phyloP scores from a whole-genome alignment of 495 filamentous ascomycete species.

The Hypoxylon intermedium region DNA sequence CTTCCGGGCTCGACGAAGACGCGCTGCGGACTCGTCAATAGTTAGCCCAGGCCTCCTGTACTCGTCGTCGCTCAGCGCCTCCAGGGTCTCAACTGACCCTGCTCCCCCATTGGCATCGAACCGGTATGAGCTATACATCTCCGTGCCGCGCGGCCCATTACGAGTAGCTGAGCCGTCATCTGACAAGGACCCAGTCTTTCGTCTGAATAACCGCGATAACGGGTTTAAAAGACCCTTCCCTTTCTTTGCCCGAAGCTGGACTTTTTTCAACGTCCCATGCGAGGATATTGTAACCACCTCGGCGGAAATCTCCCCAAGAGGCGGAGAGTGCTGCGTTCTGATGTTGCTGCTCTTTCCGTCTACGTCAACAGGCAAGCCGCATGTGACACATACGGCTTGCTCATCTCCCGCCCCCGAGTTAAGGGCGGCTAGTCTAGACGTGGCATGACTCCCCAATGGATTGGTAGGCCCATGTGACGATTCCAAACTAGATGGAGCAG shows the following conservation, averaged over 20 bases:
- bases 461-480: neutral
- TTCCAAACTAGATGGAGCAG: too few relatives aligned
- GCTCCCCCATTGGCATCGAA: neutral
- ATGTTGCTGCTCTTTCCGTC: neutral
- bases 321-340: too few relatives aligned
- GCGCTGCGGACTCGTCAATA: conserved; percentile 29
- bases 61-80: conserved; percentile 19
- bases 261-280: too few relatives aligned
- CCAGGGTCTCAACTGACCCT: conserved; percentile 10
- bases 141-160: conserved; percentile 19
- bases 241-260: too few relatives aligned
- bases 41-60: conserved; percentile 22
- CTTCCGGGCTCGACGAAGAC: conserved; percentile 35
- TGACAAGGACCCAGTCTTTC: neutral
- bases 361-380: conserved; percentile 13
- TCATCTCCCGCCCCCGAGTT: neutral
- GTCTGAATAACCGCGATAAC: neutral
- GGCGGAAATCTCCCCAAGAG: too few relatives aligned
- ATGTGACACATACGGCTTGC: conserved; percentile 17
- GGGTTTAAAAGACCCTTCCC: neutral
- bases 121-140: conserved; percentile 17
- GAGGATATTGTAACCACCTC: too few relatives aligned
- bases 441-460: neutral
- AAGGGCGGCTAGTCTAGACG: neutral
- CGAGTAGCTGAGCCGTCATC: neutral